Evolutionary conservation across 805 yeast genomes (phyloP), one percentile per base, ranked within the genome.

Genomic region (Wickerhamiella sergipiensis): DNA sequence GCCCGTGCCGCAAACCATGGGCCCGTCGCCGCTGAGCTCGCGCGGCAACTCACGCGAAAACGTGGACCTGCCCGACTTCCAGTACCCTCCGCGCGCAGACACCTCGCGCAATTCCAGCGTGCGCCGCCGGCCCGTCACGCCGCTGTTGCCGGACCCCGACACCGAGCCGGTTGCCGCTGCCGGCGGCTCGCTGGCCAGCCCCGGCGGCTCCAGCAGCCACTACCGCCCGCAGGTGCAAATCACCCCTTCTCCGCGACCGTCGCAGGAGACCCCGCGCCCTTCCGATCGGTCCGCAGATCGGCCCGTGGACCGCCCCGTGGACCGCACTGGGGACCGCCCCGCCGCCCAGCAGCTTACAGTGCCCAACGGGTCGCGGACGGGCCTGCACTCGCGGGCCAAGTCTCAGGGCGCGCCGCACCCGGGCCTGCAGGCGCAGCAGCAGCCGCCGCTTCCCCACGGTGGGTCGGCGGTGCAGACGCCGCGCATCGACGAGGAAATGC

Each of bases 401-500:
- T 58, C 61, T 1, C 57, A 57, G 26, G 56, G 55, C 33, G 51
- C 53, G 38, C 55, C 56, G 17, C 19, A 31, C 18, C 39, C 40
- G 43, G 44, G 26, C 22, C 50, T 21, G 18, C 40, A 26, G 40
- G 26, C 46, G 40, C 39, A 22, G 33, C 33, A 33, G 23, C 29
- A 22, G 33, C 33, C 29, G 23, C 29, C 19, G 21, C 19, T 15
- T 2, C 9, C 38, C 43, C 5, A 23, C 21, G 23, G 24, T 9
- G 19, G 21, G 43, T 26, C 36, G 38, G 39, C 55, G 15, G 19
- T 17, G 19, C 40, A 17, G 19, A 18, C 49, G 39, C 42, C 17
- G 29, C 31, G 88, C 94, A 13, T 77, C 80, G 78, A 82, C 2
- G 86, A 85, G 50, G 68, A 83, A 15, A 88, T 89, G 96, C 95